Conservation (phyloP, 495 filamentous ascomycete genomes). For the Pseudevernia furfuracea region DNA sequence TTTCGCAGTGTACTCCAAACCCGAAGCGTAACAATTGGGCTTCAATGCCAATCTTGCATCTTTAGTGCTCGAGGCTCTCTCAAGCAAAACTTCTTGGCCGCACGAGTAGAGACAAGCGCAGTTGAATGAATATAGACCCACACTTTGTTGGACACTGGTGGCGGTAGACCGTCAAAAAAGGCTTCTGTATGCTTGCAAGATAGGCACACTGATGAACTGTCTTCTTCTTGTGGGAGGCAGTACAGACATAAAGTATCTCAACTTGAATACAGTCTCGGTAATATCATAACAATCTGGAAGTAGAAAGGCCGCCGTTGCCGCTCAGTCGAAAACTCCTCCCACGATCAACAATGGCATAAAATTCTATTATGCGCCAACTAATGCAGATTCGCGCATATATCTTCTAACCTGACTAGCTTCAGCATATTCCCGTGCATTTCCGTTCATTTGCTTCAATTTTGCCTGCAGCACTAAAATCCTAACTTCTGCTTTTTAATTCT, state of each 20-base stretch:
- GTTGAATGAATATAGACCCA: not conserved
- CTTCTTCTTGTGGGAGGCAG: not conserved
- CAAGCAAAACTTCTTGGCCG: too few relatives aligned
- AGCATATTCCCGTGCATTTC: not conserved
- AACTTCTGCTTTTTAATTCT: conserved; percentile 80
- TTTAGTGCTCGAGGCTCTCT: not conserved
- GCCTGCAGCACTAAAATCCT: conserved; percentile 40
- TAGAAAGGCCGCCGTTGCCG: not conserved
- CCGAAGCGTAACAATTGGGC: too few relatives aligned
- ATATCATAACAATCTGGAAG: not conserved
- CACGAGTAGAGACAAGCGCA: too few relatives aligned
- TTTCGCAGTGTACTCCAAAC: too few relatives aligned
- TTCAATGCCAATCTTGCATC: too few relatives aligned
- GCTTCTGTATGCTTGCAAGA: not conserved
- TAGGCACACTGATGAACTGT: not conserved
- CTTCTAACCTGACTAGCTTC: not conserved
- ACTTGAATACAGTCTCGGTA: not conserved
- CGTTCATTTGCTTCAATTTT: not conserved
- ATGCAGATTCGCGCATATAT: not conserved
- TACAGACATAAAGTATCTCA: not conserved
- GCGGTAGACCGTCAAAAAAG: not conserved
- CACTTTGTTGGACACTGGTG: not conserved
- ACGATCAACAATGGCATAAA: not conserved
- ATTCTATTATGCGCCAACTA: not conserved
- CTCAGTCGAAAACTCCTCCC: not conserved